phyloP scores from a whole-genome alignment of 805 yeast species.

The Pichia californica region DNA sequence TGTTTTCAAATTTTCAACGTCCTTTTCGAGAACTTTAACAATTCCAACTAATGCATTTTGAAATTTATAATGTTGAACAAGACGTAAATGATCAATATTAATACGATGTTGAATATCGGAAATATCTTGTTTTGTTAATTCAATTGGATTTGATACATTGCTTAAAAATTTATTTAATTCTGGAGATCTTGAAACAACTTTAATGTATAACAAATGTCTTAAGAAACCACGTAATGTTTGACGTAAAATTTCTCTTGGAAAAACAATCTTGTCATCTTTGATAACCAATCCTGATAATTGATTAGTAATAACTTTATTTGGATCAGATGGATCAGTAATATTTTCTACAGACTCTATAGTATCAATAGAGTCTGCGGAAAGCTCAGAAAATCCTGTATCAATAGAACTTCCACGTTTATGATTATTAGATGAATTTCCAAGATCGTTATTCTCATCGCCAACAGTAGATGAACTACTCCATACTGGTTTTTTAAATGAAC shows the following conservation, averaged over 20 bases:
- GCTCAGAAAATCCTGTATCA: not conserved
- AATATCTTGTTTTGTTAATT: conserved; percentile 36
- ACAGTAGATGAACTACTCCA: not conserved
- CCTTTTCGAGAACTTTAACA: conserved; percentile 24
- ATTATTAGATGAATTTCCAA: conserved; percentile 12
- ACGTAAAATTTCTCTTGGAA: conserved; percentile 72
- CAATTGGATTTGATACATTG: conserved; percentile 28
- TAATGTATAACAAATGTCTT: conserved; percentile 42
- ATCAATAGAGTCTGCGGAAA: conserved; percentile 2
- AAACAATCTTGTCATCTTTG: conserved; percentile 17
- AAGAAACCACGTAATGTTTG: conserved; percentile 73
- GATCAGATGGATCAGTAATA: not conserved
- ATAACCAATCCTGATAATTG: not conserved
- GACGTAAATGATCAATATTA: conserved; percentile 50
- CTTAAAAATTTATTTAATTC: conserved; percentile 47
- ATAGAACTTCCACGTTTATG: conserved; percentile 1
- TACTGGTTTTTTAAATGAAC: conserved; percentile 4
- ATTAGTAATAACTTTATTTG: not conserved
- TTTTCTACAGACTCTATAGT: conserved; percentile 3
- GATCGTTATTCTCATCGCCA: conserved; percentile 4
- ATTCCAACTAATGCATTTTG: conserved; percentile 45
- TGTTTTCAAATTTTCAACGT: conserved; percentile 38
- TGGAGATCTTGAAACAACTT: conserved; percentile 48
- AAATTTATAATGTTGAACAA: conserved; percentile 62
- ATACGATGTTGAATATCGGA: conserved; percentile 54